These are phyloP conservation scores for Phytophthora uliginosa DNA, from an alignment of 352 stramenopile genomes.

Conservation along the genomic window DNA sequence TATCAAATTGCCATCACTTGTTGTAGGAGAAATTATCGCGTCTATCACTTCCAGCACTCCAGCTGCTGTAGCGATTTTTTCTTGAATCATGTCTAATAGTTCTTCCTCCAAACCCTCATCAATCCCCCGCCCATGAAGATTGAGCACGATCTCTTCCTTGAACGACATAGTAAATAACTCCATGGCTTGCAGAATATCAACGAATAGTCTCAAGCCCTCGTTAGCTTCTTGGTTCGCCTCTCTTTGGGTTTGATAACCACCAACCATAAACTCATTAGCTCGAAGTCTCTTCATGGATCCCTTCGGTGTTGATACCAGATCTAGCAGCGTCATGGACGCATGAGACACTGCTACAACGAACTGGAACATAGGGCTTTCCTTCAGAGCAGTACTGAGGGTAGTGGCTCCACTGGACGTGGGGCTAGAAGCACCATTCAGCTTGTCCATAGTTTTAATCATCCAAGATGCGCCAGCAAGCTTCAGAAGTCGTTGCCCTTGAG, in stretches of 20 bases:
- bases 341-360: slow-evolving; percentile 30
- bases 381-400: not conserved
- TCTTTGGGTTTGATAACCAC: not conserved
- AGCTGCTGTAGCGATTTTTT: slow-evolving; percentile 6
- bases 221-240: slow-evolving; percentile 10
- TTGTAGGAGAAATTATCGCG: not conserved
- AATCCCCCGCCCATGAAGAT: slow-evolving; percentile 34
- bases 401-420: not conserved
- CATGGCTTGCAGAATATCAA: slow-evolving; percentile 37
- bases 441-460: slow-evolving; percentile 44
- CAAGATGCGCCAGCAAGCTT: slow-evolving; percentile 60
- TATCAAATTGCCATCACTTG: not conserved
- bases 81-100: slow-evolving; percentile 21
- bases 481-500: slow-evolving; percentile 60
- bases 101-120: not conserved
- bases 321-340: slow-evolving; percentile 39
- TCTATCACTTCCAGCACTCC: slow-evolving; percentile 12
- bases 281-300: slow-evolving; percentile 62
- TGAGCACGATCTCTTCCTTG: slow-evolving; percentile 46
- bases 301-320: slow-evolving; percentile 61
- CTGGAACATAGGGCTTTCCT: slow-evolving; percentile 10
- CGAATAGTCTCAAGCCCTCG: slow-evolving; percentile 24
- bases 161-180: slow-evolving; percentile 32
- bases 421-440: slow-evolving; percentile 2
- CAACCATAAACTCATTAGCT: slow-evolving; percentile 32